Base-by-base conservation (phyloP, 164 flowering plant species). In the Dillenia suffruticosa region DNA sequence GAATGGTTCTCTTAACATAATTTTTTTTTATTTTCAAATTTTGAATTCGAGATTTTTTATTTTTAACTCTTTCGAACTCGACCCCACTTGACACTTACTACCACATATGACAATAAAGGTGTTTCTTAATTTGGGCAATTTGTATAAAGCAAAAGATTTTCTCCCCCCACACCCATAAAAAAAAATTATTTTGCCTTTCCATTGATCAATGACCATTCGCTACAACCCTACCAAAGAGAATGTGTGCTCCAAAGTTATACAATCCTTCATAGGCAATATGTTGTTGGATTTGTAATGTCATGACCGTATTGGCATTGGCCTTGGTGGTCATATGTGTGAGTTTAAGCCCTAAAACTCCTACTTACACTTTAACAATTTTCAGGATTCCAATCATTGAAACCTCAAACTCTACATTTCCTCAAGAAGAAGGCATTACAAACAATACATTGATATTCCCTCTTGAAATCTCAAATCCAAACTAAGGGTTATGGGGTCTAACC, bases 381-480 rank as follows among this genome's bases (percentile, higher is more conserved):
- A 17, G 63, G 12, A 12, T 56, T n/a, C 65, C 61, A 5, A 17
- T 58, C 6, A 59, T 58, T 9, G 68, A 51, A 24, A 22, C 10
- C 55, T 12, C 13, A 9, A 72, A 63, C 57, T 9, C 62, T 22
- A 56, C 62, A 32, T 7, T 17, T 16, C 57, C 12, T 56, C n/a
- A 14, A 7, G 24, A 8, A 1, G 22, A 46, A n/a, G 46, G 47
- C n/a, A 19, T 22, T 46, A 16, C 46, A 44, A 70, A 74, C 50
- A 43, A 46, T 7, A 61, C 59, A 17, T 10, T 73, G 17, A 15
- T 59, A 6, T n/a, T 70, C 43, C 50, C 44, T 43, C 51, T 74
- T 12, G 49, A 63, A 60, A 50, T 70, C 53, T 57, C 63, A 16
- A 74, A 74, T 50, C 72, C 77, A 10, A 74, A 74, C 61, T n/a